Evolutionary conservation across 352 stramenopile species (phyloP), one percentile per base, ranked within the genome.

Genomic region (Thalassiosira sp.): DNA sequence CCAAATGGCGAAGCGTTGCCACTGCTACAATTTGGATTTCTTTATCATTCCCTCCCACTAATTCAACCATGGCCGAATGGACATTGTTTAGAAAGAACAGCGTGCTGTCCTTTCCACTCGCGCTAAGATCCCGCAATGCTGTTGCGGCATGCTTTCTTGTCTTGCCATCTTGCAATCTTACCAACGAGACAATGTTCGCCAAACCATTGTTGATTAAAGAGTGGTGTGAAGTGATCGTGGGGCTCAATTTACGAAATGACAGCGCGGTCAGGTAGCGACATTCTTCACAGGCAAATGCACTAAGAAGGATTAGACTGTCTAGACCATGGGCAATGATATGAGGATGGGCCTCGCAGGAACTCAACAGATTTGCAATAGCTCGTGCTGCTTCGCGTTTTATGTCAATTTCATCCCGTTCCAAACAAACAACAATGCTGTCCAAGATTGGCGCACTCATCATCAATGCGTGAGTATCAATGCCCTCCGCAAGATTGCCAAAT

Each of bases 191-290:
- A 1, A 98, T 85, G 48, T 93, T 95, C 80, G 94, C 90, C n/a
- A 98, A 73, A 0, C 93, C 96, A 10, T 94, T 94, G 56, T 94
- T 89, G 45, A 95, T 92, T 31, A 98, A 88, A 57, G 97, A 85
- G 5, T 85, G 73, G 65, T 98, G 96, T 49, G 94, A 96, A 5
- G 87, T 85, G 48, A 95, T 89, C 72, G 98, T 98, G 3, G 94
- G 92, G 8, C 92, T 91, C 7, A 98, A 87, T 81, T 98, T 98
- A 6, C 95, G 94, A 62, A 98, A 94, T 11, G 91, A 92, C n/a
- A 98, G 77, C 2, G 95, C 93, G 0, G 95, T 92, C 76, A 98
- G 95, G 76, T 98, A 98, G 78, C 97, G 93, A 65, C 95, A 98
- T 81, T 98, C 95, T 15, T 86, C 57, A 65, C 98, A 96, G 22